A percentile compares a stretch with the other conserved stretches of the same genome.
phyloP scores from a whole-genome alignment of 306 rosid species.

The Prunus davidiana region DNA sequence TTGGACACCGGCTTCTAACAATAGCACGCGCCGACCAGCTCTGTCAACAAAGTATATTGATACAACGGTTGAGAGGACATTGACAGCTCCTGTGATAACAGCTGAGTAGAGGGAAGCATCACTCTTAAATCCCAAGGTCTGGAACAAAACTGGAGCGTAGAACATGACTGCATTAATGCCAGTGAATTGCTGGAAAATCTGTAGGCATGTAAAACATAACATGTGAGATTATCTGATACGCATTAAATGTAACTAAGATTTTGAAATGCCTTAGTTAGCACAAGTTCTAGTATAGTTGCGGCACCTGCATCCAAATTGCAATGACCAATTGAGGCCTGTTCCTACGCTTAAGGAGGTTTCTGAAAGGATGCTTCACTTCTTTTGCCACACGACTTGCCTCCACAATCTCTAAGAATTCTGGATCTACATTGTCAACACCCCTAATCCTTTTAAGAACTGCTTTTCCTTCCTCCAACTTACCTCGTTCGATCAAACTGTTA shows the following conservation, averaged over 20 bases:
- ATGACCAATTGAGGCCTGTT: constrained; percentile 56
- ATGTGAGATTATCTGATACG: no score
- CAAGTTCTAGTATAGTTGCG: no score
- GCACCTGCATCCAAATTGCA: constrained; percentile 25
- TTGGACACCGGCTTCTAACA: constrained; percentile 59
- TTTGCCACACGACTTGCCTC: constrained; percentile 50
- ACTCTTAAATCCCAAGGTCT: constrained; percentile 42
- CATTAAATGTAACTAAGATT: no score
- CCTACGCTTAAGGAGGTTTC: constrained; percentile 38
- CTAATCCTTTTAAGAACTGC: constrained; percentile 51
- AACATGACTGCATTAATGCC: constrained; percentile 75
- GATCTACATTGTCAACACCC: constrained; percentile 49
- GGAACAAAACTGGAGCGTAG: constrained; percentile 66
- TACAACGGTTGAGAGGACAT: constrained; percentile 51
- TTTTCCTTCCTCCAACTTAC: constrained; percentile 46
- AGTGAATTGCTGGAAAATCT: constrained; percentile 68
- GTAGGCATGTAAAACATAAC: neutral
- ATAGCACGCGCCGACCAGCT: constrained; percentile 42
- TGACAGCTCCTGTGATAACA: constrained; percentile 62
- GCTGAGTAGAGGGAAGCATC: constrained; percentile 59
- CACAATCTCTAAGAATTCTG: constrained; percentile 51
- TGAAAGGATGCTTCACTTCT: constrained; percentile 40
- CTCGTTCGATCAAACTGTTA: constrained; percentile 61
- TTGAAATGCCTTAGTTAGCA: no score
- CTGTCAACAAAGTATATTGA: constrained; percentile 50